Base-by-base conservation (phyloP, 176 grass and related monocot species). In the Oryza brachyantha region DNA sequence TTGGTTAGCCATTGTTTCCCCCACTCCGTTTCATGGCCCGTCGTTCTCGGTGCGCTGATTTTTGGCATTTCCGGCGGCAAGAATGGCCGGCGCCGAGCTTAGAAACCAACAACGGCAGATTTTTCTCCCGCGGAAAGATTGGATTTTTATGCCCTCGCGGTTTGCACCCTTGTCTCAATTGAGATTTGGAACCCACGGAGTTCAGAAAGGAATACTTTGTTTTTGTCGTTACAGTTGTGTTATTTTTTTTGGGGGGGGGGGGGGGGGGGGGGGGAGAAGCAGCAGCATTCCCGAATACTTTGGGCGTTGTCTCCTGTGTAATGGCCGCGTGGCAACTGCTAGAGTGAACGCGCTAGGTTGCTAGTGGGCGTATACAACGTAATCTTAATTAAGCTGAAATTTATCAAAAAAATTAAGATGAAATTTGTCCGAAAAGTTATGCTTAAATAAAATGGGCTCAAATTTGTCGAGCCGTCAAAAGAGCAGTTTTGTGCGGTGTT, bases 1-100 rank as follows among this genome's bases (percentile, higher is more conserved):
- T 97, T 42, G 94, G 94, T 97, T 97, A 79, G 37, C 50, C 86
- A 79, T 79, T 73, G 82, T 34, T 36, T 64, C 11, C 29, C 26
- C 34, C 31, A n/a, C 27, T 29, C 22, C 25, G 22, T 61, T 60
- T 70, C 71, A 5, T 64, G 48, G 48, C 21, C 62, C 22, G 26
- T 48, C 29, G 61, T 8, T 29, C 7, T 40, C 35, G 31, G 41
- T 5, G 5, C 2, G 28, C 60, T 67, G 40, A 42, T 65, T 68
- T 68, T 67, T 31, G 75, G 75, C 75, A 34, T 70, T 75, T 34
- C 32, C 43, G 50, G 39, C 76, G 73, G 73, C 40, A 46, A 50
- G 54, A 61, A 9, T 27, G 52, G 29, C 50, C 25, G 69, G 75
- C 68, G 5, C 62, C 62, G 63, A 79, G 55, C 81, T 25, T 52